A percentile compares a stretch with the other conserved stretches of the same genome.
These are phyloP conservation scores for Fusarium sp. DNA, from an alignment of 2,329 filamentous ascomycete species.

Conservation along the genomic window DNA sequence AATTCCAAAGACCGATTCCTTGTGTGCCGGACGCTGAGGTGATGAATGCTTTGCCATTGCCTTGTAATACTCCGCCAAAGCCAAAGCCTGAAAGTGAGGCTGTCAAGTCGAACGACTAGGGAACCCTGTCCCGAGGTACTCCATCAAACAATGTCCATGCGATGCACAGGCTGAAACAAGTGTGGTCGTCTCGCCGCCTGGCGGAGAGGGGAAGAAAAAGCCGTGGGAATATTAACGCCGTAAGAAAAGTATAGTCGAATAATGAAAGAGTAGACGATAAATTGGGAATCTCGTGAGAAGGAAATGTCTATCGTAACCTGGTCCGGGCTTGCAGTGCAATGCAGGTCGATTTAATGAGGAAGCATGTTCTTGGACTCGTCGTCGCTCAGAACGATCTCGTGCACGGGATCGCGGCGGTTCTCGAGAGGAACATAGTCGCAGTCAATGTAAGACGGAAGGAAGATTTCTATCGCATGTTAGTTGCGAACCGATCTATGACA, in stretches of 20 bases:
- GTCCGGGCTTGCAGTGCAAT: conserved; percentile 32
- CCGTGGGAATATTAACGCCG: conserved; percentile 37
- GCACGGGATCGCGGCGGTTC: conserved; percentile 78
- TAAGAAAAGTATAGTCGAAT: conserved; percentile 19
- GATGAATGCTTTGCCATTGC: conserved; percentile 43
- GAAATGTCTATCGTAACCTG: conserved; percentile 43
- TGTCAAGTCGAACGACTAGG: conserved; percentile 41
- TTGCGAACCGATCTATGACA: background rate
- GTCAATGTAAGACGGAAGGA: conserved; percentile 81
- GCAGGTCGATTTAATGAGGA: conserved; percentile 62
- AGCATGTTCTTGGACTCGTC: conserved; percentile 78
- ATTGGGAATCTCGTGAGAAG: conserved; percentile 45
- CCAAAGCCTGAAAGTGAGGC: conserved; percentile 42
- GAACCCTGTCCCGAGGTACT: conserved; percentile 40
- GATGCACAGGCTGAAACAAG: conserved; percentile 26
- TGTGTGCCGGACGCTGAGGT: conserved; percentile 29
- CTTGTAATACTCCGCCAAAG: conserved; percentile 44
- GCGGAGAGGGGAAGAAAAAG: conserved; percentile 14
- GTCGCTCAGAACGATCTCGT: conserved; percentile 81
- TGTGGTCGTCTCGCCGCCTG: conserved; percentile 13
- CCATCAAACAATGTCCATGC: conserved; percentile 38
- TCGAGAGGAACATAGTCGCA: conserved; percentile 80
- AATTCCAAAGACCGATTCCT: conserved; percentile 30
- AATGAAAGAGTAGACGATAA: conserved; percentile 28
- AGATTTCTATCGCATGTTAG: conserved; percentile 70